Percentiles rank a stretch among this genome's conserved stretches.
Conservation (phyloP, 2,329 filamentous ascomycete species). For the Chrysoporthe puriensis region DNA sequence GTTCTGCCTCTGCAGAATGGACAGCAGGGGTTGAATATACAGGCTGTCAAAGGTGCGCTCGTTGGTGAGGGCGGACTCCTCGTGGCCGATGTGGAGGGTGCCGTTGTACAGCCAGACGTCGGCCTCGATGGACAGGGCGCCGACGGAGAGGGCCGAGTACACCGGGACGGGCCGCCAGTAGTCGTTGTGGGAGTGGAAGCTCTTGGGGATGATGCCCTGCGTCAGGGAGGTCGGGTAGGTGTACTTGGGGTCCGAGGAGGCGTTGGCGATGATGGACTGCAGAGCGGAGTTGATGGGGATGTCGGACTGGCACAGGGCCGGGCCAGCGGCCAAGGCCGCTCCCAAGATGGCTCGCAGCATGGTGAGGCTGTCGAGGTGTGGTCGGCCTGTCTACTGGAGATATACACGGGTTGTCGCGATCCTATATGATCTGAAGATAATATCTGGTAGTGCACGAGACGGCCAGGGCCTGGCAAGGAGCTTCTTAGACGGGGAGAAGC, state of each 20-base stretch:
- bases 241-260: constrained; percentile 35
- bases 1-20: constrained; percentile 58
- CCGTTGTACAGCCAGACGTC: constrained; percentile 66
- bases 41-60: constrained; percentile 61
- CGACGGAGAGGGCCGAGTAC: constrained; percentile 61
- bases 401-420: background rate
- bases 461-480: background rate
- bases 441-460: background rate
- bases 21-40: constrained; percentile 65
- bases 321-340: background rate
- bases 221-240: constrained; percentile 58
- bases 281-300: constrained; percentile 23
- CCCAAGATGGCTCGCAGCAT: constrained; percentile 17
- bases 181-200: constrained; percentile 71
- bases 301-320: constrained; percentile 22
- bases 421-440: background rate
- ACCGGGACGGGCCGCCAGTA: constrained; percentile 70
- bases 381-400: too few relatives aligned
- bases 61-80: constrained; percentile 53
- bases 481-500: background rate
- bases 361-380: background rate
- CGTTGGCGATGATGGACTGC: constrained; percentile 21
- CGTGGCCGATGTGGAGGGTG: constrained; percentile 67
- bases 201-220: constrained; percentile 56
- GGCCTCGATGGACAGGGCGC: constrained; percentile 67